Evolutionary conservation across 768 basidiomycete genomes (phyloP).

Genomic region (Amylocystis lapponica): DNA sequence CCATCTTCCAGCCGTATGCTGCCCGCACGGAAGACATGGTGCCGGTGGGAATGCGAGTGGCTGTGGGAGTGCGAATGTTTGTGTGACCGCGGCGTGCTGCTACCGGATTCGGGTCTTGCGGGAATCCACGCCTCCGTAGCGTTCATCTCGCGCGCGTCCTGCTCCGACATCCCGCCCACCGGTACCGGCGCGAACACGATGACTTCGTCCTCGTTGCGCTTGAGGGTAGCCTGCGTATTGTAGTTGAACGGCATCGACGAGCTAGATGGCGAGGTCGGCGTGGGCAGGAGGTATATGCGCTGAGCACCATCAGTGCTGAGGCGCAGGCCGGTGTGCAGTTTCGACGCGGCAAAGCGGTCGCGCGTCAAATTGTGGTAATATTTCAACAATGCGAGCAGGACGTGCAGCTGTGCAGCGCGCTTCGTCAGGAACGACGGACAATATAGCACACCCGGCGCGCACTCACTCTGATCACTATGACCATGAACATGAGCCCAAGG

Average conservation of each 20-base stretch:
- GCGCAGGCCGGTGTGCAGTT: slow-evolving; percentile 28
- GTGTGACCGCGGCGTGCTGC: slow-evolving; percentile 23
- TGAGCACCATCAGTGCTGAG: slow-evolving; percentile 34
- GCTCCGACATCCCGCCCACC: slow-evolving; percentile 45
- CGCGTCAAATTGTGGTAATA: slow-evolving; percentile 52
- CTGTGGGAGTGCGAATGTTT: slow-evolving; percentile 20
- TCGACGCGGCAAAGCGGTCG: slow-evolving; percentile 6
- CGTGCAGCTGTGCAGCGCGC: slow-evolving; percentile 51
- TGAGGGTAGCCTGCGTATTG: slow-evolving; percentile 8
- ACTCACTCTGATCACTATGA: slow-evolving; percentile 65
- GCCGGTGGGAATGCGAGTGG: slow-evolving; percentile 19
- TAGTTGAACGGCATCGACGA: slow-evolving; percentile 9
- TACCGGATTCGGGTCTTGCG: slow-evolving; percentile 11
- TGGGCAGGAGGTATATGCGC: slow-evolving; percentile 61
- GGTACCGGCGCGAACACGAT: slow-evolving; percentile 73
- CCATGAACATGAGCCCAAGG: slow-evolving; percentile 51
- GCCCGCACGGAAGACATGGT: slow-evolving; percentile 18
- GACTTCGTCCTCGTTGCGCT: slow-evolving; percentile 14
- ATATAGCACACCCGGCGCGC: neutral
- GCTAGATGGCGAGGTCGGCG: slow-evolving; percentile 19
- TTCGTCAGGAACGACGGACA: slow-evolving; percentile 1
- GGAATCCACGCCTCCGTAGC: slow-evolving; percentile 65
- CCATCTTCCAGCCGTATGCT: too few species aligned
- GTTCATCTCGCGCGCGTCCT: slow-evolving; percentile 43
- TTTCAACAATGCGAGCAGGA: slow-evolving; percentile 65